Percentiles rank a stretch among this genome's conserved stretches.
These are phyloP conservation scores for Penicillium flavigenum DNA, from an alignment of 495 filamentous ascomycete genomes.

Conservation along the genomic window DNA sequence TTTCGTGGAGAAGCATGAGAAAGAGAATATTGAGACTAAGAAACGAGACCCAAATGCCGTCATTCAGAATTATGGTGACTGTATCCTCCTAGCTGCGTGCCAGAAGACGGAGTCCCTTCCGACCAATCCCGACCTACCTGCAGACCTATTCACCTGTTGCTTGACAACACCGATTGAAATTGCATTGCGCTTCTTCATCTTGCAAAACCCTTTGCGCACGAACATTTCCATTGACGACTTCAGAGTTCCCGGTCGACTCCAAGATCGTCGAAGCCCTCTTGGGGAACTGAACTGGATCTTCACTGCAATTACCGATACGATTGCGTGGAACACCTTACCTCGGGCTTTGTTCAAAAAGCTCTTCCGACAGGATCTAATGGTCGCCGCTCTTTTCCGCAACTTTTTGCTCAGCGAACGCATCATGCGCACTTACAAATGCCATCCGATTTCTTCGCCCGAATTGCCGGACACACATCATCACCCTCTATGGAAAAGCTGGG, in stretches of 20 bases:
- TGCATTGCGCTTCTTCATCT: constrained; percentile 87
- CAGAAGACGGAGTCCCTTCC: constrained; percentile 85
- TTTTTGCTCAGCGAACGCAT: constrained; percentile 93
- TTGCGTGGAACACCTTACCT: constrained; percentile 93
- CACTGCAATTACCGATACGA: constrained; percentile 97
- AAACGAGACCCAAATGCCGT: constrained; percentile 71
- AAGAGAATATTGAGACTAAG: constrained; percentile 71
- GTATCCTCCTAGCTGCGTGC: constrained; percentile 93
- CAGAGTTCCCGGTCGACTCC: constrained; percentile 73
- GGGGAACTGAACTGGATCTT: constrained; percentile 99
- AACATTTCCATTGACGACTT: constrained; percentile 76
- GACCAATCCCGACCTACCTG: constrained; percentile 92
- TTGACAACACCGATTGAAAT: constrained; percentile 97
- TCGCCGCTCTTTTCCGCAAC: constrained; percentile 93
- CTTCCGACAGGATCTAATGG: constrained; percentile 98
- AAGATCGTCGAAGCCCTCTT: constrained; percentile 91
- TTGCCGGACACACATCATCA: constrained; percentile 91
- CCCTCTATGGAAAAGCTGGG: constrained; percentile 96
- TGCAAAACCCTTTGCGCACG: constrained; percentile 84
- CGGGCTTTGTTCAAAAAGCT: constrained; percentile 91
- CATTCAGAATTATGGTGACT: constrained; percentile 66
- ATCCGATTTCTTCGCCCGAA: constrained; percentile 83
- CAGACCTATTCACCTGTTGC: constrained; percentile 95
- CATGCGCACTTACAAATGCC: constrained; percentile 93
- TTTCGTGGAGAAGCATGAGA: constrained; percentile 90